phyloP scores from a whole-genome alignment of 2,329 filamentous ascomycete species.

The Phialophora expanda region DNA sequence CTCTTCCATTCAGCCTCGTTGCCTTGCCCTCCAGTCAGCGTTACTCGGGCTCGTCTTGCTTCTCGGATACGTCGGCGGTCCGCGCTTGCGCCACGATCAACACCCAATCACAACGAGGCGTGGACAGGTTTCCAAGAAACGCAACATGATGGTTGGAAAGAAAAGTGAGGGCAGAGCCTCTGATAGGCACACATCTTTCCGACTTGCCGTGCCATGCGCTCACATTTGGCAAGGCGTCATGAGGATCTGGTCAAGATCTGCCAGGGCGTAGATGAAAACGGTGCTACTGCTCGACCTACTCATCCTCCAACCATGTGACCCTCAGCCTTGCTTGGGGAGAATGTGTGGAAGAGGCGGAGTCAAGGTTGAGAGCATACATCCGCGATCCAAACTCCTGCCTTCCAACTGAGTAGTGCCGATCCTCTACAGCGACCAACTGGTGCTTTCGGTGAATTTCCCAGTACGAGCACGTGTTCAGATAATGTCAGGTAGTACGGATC shows the following conservation, averaged over 20 bases:
- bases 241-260: background rate
- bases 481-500: background rate
- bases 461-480: background rate
- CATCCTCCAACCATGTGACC: too few species aligned
- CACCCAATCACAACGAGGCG: constrained; percentile 23
- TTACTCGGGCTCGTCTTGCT: background rate
- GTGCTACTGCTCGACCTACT: background rate
- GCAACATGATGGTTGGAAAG: background rate
- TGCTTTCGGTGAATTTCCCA: too few species aligned
- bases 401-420: background rate
- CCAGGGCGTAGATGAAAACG: background rate
- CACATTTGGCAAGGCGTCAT: background rate
- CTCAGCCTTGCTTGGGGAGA: background rate
- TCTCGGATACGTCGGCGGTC: constrained; percentile 11
- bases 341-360: background rate
- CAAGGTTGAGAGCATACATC: background rate
- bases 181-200: constrained; percentile 13
- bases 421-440: background rate
- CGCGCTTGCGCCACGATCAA: constrained; percentile 25
- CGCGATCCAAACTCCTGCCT: background rate
- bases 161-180: background rate
- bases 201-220: background rate
- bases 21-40: constrained; percentile 5
- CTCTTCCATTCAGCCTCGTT: constrained; percentile 1
- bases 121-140: background rate